phyloP scores from a whole-genome alignment of 495 filamentous ascomycete genomes.

The Tuber brumale region DNA sequence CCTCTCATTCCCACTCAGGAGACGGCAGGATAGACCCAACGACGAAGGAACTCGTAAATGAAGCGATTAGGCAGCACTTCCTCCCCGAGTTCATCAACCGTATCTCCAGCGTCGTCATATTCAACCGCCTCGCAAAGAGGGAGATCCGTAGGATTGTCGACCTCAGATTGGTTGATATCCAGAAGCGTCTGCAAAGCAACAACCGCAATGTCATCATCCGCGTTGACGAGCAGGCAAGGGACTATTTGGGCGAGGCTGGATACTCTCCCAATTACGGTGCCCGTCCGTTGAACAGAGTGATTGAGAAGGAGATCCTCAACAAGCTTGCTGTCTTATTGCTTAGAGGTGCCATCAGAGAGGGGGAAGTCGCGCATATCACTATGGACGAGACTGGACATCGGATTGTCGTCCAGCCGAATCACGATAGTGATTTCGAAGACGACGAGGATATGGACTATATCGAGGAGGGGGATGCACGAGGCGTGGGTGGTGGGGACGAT shows the following conservation, averaged over 20 bases:
- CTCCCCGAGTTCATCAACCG: conserved; percentile 97
- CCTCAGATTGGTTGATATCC: conserved; percentile 78
- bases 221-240: conserved; percentile 73
- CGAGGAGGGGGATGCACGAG: conserved; percentile 58
- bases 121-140: conserved; percentile 81
- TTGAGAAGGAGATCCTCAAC: conserved; percentile 95
- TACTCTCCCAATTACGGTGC: conserved; percentile 95
- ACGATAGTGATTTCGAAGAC: conserved; percentile 54
- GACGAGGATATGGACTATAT: conserved; percentile 69
- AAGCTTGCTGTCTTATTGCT: conserved; percentile 83
- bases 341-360: conserved; percentile 73
- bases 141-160: conserved; percentile 97
- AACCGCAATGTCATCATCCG: conserved; percentile 71
- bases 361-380: conserved; percentile 71
- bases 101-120: conserved; percentile 91
- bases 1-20: conserved; percentile 46
- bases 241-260: conserved; percentile 79
- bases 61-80: conserved; percentile 85
- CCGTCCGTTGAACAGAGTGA: conserved; percentile 74
- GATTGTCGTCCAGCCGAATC: conserved; percentile 75
- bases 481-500: conserved; percentile 55
- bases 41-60: conserved; percentile 82
- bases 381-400: conserved; percentile 56
- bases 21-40: conserved; percentile 84
- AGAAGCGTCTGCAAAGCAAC: conserved; percentile 75